A percentile compares a stretch with the other conserved stretches of the same genome.
Evolutionary conservation across 73 alveolate species (phyloP).

Genomic region (Stentor roeselii): DNA sequence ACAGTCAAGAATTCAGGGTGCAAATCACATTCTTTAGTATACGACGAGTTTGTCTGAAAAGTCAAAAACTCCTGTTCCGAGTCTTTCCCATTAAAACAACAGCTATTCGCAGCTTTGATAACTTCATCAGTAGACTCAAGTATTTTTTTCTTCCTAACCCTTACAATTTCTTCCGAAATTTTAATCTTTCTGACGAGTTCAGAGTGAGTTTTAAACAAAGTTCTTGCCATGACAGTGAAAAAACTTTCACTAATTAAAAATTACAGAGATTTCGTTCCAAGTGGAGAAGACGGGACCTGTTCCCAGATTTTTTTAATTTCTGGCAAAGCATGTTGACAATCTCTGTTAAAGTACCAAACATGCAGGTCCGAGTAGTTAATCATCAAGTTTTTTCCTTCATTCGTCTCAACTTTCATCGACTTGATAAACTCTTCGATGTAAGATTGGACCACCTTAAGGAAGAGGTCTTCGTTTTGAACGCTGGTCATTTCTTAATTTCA

Average conservation of each 20-base stretch:
- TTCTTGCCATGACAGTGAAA: not conserved
- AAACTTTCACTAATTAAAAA: not conserved
- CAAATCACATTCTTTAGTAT: not conserved
- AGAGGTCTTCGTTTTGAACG: no score
- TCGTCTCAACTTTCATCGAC: not conserved
- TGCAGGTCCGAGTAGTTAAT: not conserved
- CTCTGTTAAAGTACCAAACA: not conserved
- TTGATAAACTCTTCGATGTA: not conserved
- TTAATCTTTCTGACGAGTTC: not conserved
- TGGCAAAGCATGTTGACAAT: conserved; percentile 1
- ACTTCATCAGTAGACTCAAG: not conserved
- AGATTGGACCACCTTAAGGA: no score
- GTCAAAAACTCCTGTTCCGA: not conserved
- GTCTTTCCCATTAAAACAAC: not conserved
- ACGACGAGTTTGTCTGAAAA: not conserved
- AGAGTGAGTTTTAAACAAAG: not conserved
- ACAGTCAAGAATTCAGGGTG: not conserved
- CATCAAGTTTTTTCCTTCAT: not conserved
- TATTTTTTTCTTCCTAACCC: not conserved
- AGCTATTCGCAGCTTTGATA: not conserved
- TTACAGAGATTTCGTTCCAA: conserved; percentile 23
- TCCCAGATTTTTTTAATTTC: conserved; percentile 24
- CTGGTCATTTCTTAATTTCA: no score
- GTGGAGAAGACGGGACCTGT: not conserved
- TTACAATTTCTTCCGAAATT: not conserved